Conservation (phyloP, 805 yeast species). For the Grigorovia yakushimaensis region DNA sequence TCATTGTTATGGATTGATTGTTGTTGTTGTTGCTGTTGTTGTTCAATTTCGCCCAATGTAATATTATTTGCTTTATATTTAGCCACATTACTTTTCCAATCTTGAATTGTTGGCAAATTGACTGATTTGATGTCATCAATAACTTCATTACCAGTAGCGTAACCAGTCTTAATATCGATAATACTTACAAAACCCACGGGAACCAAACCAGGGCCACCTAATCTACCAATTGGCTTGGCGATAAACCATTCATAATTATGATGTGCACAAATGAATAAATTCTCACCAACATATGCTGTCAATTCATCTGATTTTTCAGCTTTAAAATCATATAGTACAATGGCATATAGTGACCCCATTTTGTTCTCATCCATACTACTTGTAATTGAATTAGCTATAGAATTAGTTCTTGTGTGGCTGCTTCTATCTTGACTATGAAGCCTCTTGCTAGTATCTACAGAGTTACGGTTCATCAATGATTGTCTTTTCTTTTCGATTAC, state of each 20-base stretch:
- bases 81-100: slow-evolving; percentile 88
- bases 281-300: slow-evolving; percentile 76
- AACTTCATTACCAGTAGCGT: slow-evolving; percentile 46
- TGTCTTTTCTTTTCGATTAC: slow-evolving; percentile 55
- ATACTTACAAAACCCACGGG: slow-evolving; percentile 86
- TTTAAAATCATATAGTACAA: slow-evolving; percentile 73
- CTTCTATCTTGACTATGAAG: neutral
- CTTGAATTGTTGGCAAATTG: slow-evolving; percentile 82
- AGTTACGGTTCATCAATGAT: slow-evolving; percentile 6
- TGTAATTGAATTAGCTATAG: slow-evolving; percentile 1
- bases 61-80: slow-evolving; percentile 86
- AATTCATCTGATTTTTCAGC: slow-evolving; percentile 78
- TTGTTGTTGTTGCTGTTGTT: slow-evolving; percentile 1
- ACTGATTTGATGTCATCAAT: slow-evolving; percentile 52
- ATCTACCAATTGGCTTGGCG: slow-evolving; percentile 87
- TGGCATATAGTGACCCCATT: slow-evolving; percentile 59
- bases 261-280: slow-evolving; percentile 88
- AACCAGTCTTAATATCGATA: slow-evolving; percentile 62
- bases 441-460: neutral
- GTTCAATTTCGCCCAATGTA: slow-evolving; percentile 52
- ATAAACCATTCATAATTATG: slow-evolving; percentile 96
- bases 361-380: slow-evolving; percentile 6
- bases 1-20: neutral
- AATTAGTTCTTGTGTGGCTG: slow-evolving; percentile 5
- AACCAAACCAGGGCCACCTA: slow-evolving; percentile 95